Conservation (phyloP, 768 basidiomycete species). For the Boletus subcaerulescens region DNA sequence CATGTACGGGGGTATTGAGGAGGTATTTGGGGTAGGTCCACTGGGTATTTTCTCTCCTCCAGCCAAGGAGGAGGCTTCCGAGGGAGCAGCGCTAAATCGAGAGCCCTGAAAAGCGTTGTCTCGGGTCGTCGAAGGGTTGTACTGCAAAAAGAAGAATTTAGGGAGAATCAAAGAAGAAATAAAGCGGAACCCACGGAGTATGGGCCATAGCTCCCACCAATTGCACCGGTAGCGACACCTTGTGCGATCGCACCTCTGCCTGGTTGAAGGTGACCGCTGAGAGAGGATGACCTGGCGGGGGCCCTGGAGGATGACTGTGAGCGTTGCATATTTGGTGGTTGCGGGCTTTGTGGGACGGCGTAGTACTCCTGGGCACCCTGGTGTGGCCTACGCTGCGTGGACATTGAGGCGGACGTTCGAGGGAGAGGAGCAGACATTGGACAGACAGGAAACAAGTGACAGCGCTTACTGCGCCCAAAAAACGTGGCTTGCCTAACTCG, state of each 20-base stretch:
- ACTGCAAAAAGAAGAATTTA: conserved; percentile 36
- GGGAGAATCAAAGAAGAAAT: background rate
- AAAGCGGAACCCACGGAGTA: conserved; percentile 61
- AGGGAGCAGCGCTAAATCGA: conserved; percentile 56
- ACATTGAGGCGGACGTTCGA: conserved; percentile 3
- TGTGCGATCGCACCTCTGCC: conserved; percentile 61
- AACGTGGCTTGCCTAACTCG: conserved; percentile 28
- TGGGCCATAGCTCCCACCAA: conserved; percentile 81
- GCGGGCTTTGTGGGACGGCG: conserved; percentile 63
- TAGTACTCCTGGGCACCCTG: conserved; percentile 55
- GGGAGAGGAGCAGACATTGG: conserved; percentile 2
- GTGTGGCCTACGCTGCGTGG: conserved; percentile 44
- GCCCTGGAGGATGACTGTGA: conserved; percentile 24
- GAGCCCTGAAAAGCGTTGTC: conserved; percentile 46
- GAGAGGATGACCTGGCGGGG: conserved; percentile 27
- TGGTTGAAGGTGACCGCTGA: conserved; percentile 28
- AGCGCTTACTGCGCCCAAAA: conserved; percentile 3
- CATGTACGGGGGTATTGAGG: conserved; percentile 65
- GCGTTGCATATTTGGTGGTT: conserved; percentile 34
- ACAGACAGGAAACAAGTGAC: background rate
- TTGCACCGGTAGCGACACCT: conserved; percentile 75
- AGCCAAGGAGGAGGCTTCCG: conserved; percentile 40
- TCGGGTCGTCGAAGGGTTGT: conserved; percentile 48
- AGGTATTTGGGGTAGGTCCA: conserved; percentile 42
- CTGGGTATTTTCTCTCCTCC: conserved; percentile 36